Evolutionary conservation across 2,329 filamentous ascomycete genomes (phyloP).

Genomic region (Ophiostoma australiae): DNA sequence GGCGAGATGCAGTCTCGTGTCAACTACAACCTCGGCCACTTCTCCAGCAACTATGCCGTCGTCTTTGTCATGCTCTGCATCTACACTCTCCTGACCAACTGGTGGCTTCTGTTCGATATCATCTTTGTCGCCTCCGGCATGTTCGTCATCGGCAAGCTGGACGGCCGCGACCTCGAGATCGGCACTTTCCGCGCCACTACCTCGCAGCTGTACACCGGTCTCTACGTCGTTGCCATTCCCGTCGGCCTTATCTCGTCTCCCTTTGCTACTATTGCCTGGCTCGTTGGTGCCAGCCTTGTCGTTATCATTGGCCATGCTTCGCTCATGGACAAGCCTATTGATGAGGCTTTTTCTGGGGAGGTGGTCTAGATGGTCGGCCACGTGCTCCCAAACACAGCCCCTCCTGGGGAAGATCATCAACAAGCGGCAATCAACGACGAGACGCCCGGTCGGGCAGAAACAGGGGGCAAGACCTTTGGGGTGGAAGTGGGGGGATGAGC

Average conservation of each 20-base stretch:
- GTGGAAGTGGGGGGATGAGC: conserved; percentile 32
- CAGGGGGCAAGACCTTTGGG: conserved; percentile 34
- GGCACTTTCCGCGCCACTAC: conserved; percentile 77
- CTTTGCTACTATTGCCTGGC: conserved; percentile 81
- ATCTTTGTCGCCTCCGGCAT: conserved; percentile 79
- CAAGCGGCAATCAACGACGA: conserved; percentile 48
- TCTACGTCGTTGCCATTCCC: conserved; percentile 77
- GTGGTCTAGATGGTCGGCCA: conserved; percentile 99
- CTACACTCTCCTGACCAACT: conserved; percentile 89
- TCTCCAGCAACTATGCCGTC: conserved; percentile 96
- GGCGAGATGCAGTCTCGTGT: conserved; percentile 80
- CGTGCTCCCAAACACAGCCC: conserved; percentile 93
- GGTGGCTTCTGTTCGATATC: conserved; percentile 84
- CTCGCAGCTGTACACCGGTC: conserved; percentile 87
- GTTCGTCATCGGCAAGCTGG: conserved; percentile 85
- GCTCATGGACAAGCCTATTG: conserved; percentile 97
- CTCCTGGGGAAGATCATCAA: conserved; percentile 99
- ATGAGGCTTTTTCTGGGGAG: conserved; percentile 99
- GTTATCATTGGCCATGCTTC: conserved; percentile 91
- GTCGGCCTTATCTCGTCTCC: conserved; percentile 81
- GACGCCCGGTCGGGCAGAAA: conserved; percentile 38
- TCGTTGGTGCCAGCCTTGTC: conserved; percentile 91
- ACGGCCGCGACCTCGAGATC: conserved; percentile 81
- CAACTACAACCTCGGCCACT: conserved; percentile 96
- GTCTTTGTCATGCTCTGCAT: conserved; percentile 93